These are phyloP conservation scores for Phytophthora kernoviae DNA, from an alignment of 352 stramenopile species.

Conservation along the genomic window DNA sequence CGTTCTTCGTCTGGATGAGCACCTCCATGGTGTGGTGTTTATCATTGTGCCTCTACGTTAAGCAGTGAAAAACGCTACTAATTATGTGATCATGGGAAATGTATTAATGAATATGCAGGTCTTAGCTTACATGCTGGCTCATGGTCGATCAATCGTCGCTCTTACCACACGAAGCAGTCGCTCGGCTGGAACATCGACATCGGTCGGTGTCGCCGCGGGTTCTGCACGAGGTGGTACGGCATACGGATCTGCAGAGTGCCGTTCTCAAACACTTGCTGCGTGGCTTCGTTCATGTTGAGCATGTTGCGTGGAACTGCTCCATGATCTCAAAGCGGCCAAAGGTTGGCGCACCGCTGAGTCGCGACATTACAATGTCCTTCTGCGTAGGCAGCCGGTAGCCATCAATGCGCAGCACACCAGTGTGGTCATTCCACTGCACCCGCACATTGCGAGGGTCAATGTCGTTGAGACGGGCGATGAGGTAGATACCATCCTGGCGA, in stretches of 20 bases:
- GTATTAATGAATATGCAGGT: slow-evolving; percentile 5
- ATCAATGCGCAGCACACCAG: slow-evolving; percentile 45
- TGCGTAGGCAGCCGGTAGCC: slow-evolving; percentile 60
- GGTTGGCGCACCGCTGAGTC: slow-evolving; percentile 54
- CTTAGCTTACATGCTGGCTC: slow-evolving; percentile 22
- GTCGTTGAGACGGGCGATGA: slow-evolving; percentile 37
- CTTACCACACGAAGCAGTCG: slow-evolving; percentile 48
- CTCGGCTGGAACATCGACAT: slow-evolving; percentile 41
- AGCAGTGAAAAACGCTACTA: no score
- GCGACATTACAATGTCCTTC: slow-evolving; percentile 61
- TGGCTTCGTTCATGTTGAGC: slow-evolving; percentile 58
- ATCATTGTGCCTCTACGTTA: no score
- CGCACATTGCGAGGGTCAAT: slow-evolving; percentile 40
- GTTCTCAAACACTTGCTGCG: slow-evolving; percentile 50
- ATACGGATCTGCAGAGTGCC: slow-evolving; percentile 64
- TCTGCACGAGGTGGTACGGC: slow-evolving; percentile 48
- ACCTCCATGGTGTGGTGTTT: slow-evolving; percentile 3
- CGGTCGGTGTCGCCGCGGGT: slow-evolving; percentile 33
- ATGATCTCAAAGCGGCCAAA: slow-evolving; percentile 74
- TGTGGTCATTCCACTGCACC: slow-evolving; percentile 48
- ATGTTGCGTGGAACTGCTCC: slow-evolving; percentile 50
- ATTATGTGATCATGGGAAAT: background rate
- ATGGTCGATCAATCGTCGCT: background rate
- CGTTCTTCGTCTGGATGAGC: slow-evolving; percentile 11
- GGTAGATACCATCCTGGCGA: slow-evolving; percentile 46